phyloP scores from a whole-genome alignment of 495 filamentous ascomycete species.

The Aspergillus campestris region DNA sequence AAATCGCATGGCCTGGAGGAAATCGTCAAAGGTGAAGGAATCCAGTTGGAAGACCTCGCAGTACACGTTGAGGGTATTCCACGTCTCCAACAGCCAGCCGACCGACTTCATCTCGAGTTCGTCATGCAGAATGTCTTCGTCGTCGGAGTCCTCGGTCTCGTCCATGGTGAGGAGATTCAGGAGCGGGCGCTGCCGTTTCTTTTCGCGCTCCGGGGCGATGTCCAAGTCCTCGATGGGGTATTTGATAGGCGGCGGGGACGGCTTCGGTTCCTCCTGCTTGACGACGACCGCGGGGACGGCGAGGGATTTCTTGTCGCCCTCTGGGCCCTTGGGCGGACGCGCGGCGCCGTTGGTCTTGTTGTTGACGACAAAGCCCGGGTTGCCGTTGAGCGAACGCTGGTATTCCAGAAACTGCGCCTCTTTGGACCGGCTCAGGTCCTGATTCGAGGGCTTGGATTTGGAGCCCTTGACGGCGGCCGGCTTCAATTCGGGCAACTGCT shows the following conservation, averaged over 20 bases:
- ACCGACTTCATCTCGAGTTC: conserved; percentile 72
- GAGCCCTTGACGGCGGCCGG: conserved; percentile 64
- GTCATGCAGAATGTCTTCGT: conserved; percentile 37
- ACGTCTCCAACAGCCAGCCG: conserved; percentile 74
- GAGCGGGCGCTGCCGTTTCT: conserved; percentile 54
- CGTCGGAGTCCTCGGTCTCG: conserved; percentile 30
- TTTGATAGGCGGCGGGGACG: conserved; percentile 71
- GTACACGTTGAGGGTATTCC: conserved; percentile 95
- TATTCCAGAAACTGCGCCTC: conserved; percentile 46
- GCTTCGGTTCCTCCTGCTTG: conserved; percentile 32
- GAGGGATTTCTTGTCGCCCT: conserved; percentile 30
- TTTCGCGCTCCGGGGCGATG: conserved; percentile 49
- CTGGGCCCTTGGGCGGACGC: conserved; percentile 30
- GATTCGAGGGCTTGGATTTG: conserved; percentile 50
- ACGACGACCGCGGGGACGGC: conserved; percentile 23
- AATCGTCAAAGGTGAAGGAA: conserved; percentile 97
- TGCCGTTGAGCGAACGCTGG: conserved; percentile 43
- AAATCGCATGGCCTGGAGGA: conserved; percentile 77
- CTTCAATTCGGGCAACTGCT: conserved; percentile 65
- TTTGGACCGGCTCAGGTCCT: conserved; percentile 37
- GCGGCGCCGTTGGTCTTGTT: conserved; percentile 20
- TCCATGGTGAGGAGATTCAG: conserved; percentile 70
- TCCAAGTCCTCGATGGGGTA: conserved; percentile 95
- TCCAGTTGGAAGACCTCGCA: conserved; percentile 88
- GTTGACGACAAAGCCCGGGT: conserved; percentile 35